phyloP scores from a whole-genome alignment of 2,329 filamentous ascomycete genomes.

The Monosporascus sp. region DNA sequence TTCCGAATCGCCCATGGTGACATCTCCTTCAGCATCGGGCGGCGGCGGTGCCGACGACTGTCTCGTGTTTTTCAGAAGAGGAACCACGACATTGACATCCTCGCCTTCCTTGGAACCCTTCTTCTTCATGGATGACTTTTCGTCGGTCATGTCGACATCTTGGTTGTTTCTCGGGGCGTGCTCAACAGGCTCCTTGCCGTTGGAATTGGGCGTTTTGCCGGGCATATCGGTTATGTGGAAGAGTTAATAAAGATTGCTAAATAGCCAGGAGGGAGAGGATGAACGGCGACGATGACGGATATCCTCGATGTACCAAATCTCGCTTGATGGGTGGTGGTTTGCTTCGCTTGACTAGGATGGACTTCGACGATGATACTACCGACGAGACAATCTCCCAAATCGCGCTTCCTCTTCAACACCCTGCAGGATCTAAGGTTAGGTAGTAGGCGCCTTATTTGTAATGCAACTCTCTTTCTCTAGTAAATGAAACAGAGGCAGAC shows the following conservation, averaged over 20 bases:
- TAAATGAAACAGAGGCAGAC: not conserved
- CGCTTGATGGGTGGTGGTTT: not conserved
- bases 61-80: slow-evolving; percentile 61
- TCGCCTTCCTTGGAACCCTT: slow-evolving; percentile 60
- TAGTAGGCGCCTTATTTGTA: not conserved
- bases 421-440: not conserved
- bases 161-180: slow-evolving; percentile 62
- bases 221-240: slow-evolving; percentile 47
- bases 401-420: not conserved
- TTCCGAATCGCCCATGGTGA: slow-evolving; percentile 61
- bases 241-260: slow-evolving; percentile 3
- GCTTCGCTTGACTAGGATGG: not conserved
- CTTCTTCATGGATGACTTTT: slow-evolving; percentile 57
- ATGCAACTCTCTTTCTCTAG: not conserved
- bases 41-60: slow-evolving; percentile 49
- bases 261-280: slow-evolving; percentile 10
- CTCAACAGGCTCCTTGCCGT: slow-evolving; percentile 64
- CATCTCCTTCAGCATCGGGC: slow-evolving; percentile 62
- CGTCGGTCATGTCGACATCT: slow-evolving; percentile 68
- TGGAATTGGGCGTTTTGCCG: slow-evolving; percentile 67
- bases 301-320: not conserved
- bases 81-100: slow-evolving; percentile 78
- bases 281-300: slow-evolving; percentile 2
- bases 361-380: not conserved
- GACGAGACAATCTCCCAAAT: not conserved